Evolutionary conservation across 306 rosid species (phyloP).

Genomic region (Vigna trinervia): DNA sequence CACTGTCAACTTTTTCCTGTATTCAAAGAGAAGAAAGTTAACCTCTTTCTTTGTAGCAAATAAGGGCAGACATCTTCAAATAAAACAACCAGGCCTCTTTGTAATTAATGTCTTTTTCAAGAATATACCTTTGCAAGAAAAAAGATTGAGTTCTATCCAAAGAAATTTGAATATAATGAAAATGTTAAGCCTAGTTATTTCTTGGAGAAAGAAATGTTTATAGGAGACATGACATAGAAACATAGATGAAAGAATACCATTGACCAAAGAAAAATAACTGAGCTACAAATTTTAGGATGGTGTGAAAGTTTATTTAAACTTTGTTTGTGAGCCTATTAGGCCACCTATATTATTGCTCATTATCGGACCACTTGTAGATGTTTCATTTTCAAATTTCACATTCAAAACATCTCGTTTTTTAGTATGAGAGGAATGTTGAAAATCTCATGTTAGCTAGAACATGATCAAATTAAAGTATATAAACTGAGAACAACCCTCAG

Average conservation of each 20-base stretch:
- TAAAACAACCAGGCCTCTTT: conserved; percentile 18
- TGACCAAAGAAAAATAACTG: background rate
- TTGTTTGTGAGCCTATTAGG: background rate
- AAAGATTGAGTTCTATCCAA: background rate
- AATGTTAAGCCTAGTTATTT: background rate
- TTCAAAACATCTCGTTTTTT: background rate
- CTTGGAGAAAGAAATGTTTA: background rate
- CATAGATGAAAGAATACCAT: conserved; percentile 15
- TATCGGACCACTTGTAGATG: background rate
- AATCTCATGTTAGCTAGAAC: background rate
- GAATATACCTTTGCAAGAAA: background rate
- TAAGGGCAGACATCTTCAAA: conserved; percentile 6
- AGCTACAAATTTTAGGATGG: background rate
- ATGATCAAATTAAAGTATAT: too few species aligned
- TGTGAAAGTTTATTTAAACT: too few species aligned
- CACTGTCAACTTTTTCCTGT: background rate
- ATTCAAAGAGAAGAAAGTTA: conserved; percentile 6
- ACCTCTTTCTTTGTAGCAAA: background rate
- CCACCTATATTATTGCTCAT: background rate
- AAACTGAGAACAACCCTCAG: background rate
- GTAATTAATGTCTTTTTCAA: background rate
- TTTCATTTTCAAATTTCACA: background rate
- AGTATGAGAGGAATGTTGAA: background rate
- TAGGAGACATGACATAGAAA: background rate
- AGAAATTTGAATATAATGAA: background rate